Base-by-base conservation (phyloP, 495 filamentous ascomycete species). In the Xylaria castorea region DNA sequence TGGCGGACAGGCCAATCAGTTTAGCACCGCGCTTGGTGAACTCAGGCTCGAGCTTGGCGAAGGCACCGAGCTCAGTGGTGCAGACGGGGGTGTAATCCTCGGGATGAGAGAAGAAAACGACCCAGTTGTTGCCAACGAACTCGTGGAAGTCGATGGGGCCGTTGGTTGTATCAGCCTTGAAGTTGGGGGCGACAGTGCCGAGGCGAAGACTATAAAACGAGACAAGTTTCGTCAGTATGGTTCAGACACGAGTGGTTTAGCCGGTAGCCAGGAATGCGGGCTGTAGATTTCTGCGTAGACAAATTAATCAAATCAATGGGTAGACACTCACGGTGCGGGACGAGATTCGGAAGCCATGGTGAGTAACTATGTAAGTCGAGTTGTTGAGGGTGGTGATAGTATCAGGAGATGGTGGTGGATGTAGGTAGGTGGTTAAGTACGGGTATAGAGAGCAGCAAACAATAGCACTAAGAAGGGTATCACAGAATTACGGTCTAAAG, bases 31-130 rank as follows among this genome's bases (percentile, higher is more conserved):
- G 93, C 85, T 93, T 94, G 79, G 88, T 88, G 88, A 99, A 99
- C 85, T 99, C 96, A 71, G 94, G 94, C 88, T 97, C 93, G 74
- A 98, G 92, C 84, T 97, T 97, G 76, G 97, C 95, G 91, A 87
- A 97, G 73, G 97, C 97, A 80, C 96, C 96, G 75, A 99, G 92
- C 89, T 99, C 96, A 71, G 96, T 99, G 82, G 96, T 99, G 88
- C 96, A 99, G 75, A 99, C 94, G 74, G 95, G 94, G 9, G 94
- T 94, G 86, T 91, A 94, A 83, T 95, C 92, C 82, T 96, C 94
- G 40, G 96, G 96, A 88, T 99, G 96, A 42, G 95, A 97, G 91
- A 98, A 99, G 81, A 98, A 90, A 75, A 99, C 89, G 73, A 93
- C 91, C 96, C 96, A 99, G 75, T 89, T 93, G 87, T 95, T 88